Conservation (phyloP, 1,284 basidiomycete species). For the Amylostereum chailletii region DNA sequence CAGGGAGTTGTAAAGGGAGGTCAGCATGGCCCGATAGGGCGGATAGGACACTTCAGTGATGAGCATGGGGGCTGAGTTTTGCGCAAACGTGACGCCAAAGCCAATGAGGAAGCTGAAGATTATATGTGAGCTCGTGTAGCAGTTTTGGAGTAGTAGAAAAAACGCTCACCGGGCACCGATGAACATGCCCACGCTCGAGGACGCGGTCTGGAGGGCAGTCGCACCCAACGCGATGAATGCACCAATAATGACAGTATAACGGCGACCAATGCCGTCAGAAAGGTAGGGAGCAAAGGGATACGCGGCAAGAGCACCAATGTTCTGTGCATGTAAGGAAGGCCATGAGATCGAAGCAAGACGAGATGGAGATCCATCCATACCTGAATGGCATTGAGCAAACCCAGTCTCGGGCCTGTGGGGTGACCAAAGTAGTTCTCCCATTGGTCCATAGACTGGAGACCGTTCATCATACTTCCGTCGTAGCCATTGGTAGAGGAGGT, state of each 20-base stretch:
- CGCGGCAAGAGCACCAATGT: constrained; percentile 55
- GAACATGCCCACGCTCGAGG: constrained; percentile 72
- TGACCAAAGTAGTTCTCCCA: constrained; percentile 52
- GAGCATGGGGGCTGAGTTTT: constrained; percentile 66
- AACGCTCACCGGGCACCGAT: constrained; percentile 56
- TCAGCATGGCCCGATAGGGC: constrained; percentile 63
- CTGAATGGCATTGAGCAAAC: constrained; percentile 72
- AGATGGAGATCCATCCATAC: constrained; percentile 23
- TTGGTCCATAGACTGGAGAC: constrained; percentile 54
- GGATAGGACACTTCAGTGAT: constrained; percentile 76
- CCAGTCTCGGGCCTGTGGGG: constrained; percentile 49
- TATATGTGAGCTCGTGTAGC: not conserved
- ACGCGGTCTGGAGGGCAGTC: constrained; percentile 63
- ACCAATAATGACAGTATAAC: constrained; percentile 53
- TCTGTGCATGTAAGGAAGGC: too few relatives aligned
- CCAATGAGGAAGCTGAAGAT: constrained; percentile 59
- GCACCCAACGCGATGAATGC: constrained; percentile 56
- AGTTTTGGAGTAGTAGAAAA: not conserved
- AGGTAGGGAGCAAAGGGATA: constrained; percentile 66
- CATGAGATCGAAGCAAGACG: not conserved
- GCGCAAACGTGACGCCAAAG: constrained; percentile 70
- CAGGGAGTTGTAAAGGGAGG: constrained; percentile 70
- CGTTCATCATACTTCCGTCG: constrained; percentile 74
- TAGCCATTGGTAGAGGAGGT: constrained; percentile 73
- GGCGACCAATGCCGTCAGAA: constrained; percentile 61